Evolutionary conservation across 345 rosid species (phyloP).

Genomic region (Citropsis articulata): DNA sequence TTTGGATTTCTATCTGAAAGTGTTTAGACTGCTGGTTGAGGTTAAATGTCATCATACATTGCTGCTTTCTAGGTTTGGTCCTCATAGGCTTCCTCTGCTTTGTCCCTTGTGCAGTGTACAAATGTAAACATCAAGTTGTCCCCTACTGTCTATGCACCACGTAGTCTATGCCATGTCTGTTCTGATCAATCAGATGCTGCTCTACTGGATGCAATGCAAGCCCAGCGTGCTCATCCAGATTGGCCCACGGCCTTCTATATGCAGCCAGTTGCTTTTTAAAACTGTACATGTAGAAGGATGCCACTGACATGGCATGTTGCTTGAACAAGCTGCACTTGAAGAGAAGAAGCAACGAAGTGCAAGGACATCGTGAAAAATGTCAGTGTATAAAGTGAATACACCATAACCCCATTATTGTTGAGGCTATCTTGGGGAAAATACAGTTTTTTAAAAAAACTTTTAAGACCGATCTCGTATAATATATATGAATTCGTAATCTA

Average conservation of each 20-base stretch:
- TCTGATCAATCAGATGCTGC: slow-evolving; percentile 89
- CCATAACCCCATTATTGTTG: slow-evolving; percentile 13
- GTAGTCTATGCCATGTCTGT: slow-evolving; percentile 79
- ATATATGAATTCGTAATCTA: too few relatives aligned
- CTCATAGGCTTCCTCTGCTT: too few relatives aligned
- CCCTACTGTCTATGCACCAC: slow-evolving; percentile 82
- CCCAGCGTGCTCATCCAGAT: slow-evolving; percentile 77
- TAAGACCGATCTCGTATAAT: too few relatives aligned
- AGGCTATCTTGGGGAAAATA: too few relatives aligned
- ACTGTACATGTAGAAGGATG: slow-evolving; percentile 88
- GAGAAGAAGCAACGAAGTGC: slow-evolving; percentile 77
- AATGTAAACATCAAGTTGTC: slow-evolving; percentile 3
- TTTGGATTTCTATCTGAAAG: too few relatives aligned
- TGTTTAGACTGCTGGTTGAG: too few relatives aligned
- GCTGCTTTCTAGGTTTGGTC: too few relatives aligned
- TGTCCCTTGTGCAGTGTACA: too few relatives aligned
- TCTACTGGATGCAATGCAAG: slow-evolving; percentile 94
- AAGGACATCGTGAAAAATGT: slow-evolving; percentile 42
- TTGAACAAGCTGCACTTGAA: slow-evolving; percentile 79
- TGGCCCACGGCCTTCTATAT: slow-evolving; percentile 95
- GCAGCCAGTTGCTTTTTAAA: slow-evolving; percentile 97
- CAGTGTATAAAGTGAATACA: neutral
- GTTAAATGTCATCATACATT: too few relatives aligned
- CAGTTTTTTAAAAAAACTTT: too few relatives aligned
- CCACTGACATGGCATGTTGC: slow-evolving; percentile 74